Conservation (phyloP, 768 basidiomycete genomes). For the Leucogyrophana mollusca region DNA sequence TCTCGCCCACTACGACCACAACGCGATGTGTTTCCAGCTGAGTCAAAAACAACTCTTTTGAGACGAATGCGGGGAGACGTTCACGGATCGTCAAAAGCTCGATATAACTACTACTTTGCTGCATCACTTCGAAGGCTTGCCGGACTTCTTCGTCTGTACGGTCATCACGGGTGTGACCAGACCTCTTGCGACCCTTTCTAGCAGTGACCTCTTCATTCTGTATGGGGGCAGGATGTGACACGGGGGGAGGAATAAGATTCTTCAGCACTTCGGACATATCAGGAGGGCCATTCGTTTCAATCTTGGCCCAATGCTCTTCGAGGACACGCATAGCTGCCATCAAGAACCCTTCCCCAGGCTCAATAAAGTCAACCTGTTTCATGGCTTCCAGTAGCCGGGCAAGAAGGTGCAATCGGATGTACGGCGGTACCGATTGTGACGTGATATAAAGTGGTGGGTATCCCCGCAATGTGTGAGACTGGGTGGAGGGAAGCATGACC, state of each 20-base stretch:
- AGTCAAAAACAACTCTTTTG: conserved; percentile 60
- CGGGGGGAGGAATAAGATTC: conserved; percentile 46
- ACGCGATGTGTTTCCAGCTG: conserved; percentile 59
- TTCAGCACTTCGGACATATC: conserved; percentile 67
- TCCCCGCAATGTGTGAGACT: conserved; percentile 44
- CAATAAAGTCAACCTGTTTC: conserved; percentile 52
- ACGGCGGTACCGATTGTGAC: conserved; percentile 68
- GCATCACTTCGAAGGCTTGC: conserved; percentile 48
- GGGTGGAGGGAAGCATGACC: conserved; percentile 50
- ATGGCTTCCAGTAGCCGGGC: conserved; percentile 59
- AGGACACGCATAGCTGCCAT: conserved; percentile 69
- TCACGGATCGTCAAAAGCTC: conserved; percentile 54
- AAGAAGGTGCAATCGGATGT: conserved; percentile 82
- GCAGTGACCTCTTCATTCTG: conserved; percentile 19
- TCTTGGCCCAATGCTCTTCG: conserved; percentile 65
- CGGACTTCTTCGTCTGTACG: conserved; percentile 50
- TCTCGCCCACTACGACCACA: conserved; percentile 88
- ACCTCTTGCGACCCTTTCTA: conserved; percentile 7
- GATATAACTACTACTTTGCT: conserved; percentile 47
- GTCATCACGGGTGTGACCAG: conserved; percentile 29
- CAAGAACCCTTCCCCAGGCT: conserved; percentile 68
- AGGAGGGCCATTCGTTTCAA: conserved; percentile 74
- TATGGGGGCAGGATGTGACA: neutral
- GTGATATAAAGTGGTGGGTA: conserved; percentile 76
- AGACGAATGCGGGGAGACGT: conserved; percentile 75